These are phyloP conservation scores for Hapsidospora chrysogenum DNA, from an alignment of 495 filamentous ascomycete species.

Conservation along the genomic window DNA sequence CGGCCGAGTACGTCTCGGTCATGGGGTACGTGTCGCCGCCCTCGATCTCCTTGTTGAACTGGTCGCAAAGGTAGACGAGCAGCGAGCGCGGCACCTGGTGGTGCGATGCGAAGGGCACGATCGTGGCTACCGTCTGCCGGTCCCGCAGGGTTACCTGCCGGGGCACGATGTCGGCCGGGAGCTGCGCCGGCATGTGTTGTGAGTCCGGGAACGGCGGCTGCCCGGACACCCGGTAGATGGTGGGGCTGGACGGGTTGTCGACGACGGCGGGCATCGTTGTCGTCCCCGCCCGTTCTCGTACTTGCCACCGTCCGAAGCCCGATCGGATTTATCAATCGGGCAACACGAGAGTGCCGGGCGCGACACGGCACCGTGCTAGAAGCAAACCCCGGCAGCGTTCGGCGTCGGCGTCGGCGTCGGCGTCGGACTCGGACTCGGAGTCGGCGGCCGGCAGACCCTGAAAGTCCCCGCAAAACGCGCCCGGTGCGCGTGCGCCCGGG, in stretches of 20 bases:
- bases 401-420: too few species aligned
- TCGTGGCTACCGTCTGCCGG: slow-evolving; percentile 74
- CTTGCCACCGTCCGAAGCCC: too few species aligned
- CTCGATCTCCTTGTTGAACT: slow-evolving; percentile 89
- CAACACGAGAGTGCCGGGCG: too few species aligned
- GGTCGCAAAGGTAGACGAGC: slow-evolving; percentile 63
- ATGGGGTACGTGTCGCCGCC: slow-evolving; percentile 95
- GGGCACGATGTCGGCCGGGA: slow-evolving; percentile 53
- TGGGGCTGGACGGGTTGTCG: slow-evolving; percentile 51
- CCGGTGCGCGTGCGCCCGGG: too few species aligned
- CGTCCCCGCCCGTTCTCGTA: neutral
- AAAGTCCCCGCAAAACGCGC: too few species aligned
- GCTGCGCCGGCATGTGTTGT: slow-evolving; percentile 36
- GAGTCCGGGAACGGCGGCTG: slow-evolving; percentile 45
- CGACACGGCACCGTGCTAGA: too few species aligned
- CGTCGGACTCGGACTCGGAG: too few species aligned
- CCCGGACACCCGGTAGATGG: slow-evolving; percentile 48
- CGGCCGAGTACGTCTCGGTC: slow-evolving; percentile 57
- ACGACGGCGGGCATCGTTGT: slow-evolving; percentile 67
- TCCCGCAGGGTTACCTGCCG: slow-evolving; percentile 83
- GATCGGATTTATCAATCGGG: too few species aligned
- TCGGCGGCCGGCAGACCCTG: too few species aligned
- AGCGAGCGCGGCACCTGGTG: slow-evolving; percentile 59
- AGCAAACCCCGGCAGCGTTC: too few species aligned
- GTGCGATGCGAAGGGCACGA: slow-evolving; percentile 69